Conservation (phyloP, 1,284 basidiomycete species). For the Pseudozyma thailandica region DNA sequence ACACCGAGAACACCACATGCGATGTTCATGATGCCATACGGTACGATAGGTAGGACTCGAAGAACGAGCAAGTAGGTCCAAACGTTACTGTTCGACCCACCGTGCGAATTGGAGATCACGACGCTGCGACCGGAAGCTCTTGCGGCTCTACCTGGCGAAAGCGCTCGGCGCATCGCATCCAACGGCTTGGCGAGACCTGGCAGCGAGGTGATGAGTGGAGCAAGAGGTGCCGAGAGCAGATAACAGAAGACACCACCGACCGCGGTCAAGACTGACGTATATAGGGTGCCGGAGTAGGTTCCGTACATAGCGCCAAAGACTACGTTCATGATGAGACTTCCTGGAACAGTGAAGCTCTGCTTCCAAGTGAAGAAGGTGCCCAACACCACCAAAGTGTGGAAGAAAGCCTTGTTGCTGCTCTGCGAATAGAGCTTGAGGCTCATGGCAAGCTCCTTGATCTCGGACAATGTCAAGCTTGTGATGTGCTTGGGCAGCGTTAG, state of each 20-base stretch:
- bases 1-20: constrained; percentile 65
- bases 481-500: constrained; percentile 61
- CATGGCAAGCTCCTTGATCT: constrained; percentile 62
- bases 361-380: constrained; percentile 65
- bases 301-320: constrained; percentile 67
- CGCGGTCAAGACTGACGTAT: constrained; percentile 61
- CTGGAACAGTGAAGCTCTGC: constrained; percentile 65
- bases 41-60: constrained; percentile 65
- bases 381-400: constrained; percentile 62
- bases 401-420: constrained; percentile 41
- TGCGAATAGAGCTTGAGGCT: constrained; percentile 57
- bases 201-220: constrained; percentile 52
- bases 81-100: constrained; percentile 37
- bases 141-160: constrained; percentile 39
- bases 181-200: constrained; percentile 62
- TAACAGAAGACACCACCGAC: constrained; percentile 65
- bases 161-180: constrained; percentile 57
- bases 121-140: constrained; percentile 43
- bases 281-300: constrained; percentile 60
- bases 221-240: constrained; percentile 57
- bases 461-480: constrained; percentile 59
- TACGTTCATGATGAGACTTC: constrained; percentile 66
- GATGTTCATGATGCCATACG: constrained; percentile 67
- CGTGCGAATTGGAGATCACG: constrained; percentile 34
- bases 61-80: constrained; percentile 64